Conservation (phyloP, 352 stramenopile genomes). For the Pythium sp. region DNA sequence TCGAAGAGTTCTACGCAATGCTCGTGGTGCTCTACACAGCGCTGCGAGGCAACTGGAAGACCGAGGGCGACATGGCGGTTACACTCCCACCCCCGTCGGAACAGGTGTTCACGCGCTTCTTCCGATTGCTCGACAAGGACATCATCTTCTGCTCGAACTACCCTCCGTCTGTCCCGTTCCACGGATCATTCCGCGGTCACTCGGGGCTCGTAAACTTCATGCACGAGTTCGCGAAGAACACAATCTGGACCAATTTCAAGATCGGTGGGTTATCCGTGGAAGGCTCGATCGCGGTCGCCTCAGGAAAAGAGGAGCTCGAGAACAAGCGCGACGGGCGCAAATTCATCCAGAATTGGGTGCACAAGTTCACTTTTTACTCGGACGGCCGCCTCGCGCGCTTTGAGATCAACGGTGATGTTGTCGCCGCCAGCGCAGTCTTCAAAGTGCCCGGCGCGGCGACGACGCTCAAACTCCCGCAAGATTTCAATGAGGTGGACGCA, state of each 20-base stretch:
- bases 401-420: slow-evolving; percentile 87
- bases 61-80: slow-evolving; percentile 85
- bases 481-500: slow-evolving; percentile 86
- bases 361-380: slow-evolving; percentile 89
- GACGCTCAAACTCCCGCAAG: slow-evolving; percentile 83
- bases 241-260: slow-evolving; percentile 85
- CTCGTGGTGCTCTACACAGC: slow-evolving; percentile 85
- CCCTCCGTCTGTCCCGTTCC: slow-evolving; percentile 83
- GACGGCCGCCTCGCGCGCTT: slow-evolving; percentile 81
- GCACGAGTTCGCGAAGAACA: slow-evolving; percentile 77
- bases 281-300: slow-evolving; percentile 79
- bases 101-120: slow-evolving; percentile 87
- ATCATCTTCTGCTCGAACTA: slow-evolving; percentile 89
- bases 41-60: slow-evolving; percentile 75
- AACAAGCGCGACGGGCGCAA: slow-evolving; percentile 81
- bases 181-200: slow-evolving; percentile 75
- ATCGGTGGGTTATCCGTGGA: slow-evolving; percentile 82
- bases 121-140: slow-evolving; percentile 80
- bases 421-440: slow-evolving; percentile 83
- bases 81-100: slow-evolving; percentile 81
- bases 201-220: slow-evolving; percentile 73
- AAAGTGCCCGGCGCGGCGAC: slow-evolving; percentile 83
- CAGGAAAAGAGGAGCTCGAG: slow-evolving; percentile 83
- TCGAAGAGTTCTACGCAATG: slow-evolving; percentile 90
- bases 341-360: slow-evolving; percentile 89